Evolutionary conservation across 495 filamentous ascomycete species (phyloP).

Genomic region (Hypoxylon lenormandii): DNA sequence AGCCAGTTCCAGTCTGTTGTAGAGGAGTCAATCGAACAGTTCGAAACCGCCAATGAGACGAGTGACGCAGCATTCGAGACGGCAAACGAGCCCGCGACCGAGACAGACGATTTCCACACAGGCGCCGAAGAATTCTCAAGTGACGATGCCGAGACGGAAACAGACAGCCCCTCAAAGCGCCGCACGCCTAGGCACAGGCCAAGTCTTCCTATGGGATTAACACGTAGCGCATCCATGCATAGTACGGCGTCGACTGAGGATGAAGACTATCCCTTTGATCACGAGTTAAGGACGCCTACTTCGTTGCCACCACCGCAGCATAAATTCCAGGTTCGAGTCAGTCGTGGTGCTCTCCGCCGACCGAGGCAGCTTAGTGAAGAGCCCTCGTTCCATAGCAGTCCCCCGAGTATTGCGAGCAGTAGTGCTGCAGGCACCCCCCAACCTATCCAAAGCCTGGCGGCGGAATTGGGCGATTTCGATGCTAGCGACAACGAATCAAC

Average conservation of each 20-base stretch:
- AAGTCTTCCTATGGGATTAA: constrained; percentile 24
- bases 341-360: constrained; percentile 70
- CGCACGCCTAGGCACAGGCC: constrained; percentile 57
- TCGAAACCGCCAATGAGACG: constrained; percentile 86
- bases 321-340: constrained; percentile 75
- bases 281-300: constrained; percentile 68
- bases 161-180: constrained; percentile 71
- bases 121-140: constrained; percentile 85
- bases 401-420: constrained; percentile 67
- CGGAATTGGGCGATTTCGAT: constrained; percentile 83
- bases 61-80: constrained; percentile 89
- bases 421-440: constrained; percentile 64
- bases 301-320: constrained; percentile 69
- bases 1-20: constrained; percentile 43
- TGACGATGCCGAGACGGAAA: constrained; percentile 83
- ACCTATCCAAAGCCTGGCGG: constrained; percentile 83
- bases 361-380: constrained; percentile 76
- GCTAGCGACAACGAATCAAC: constrained; percentile 72
- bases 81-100: constrained; percentile 82
- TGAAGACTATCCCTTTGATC: constrained; percentile 63
- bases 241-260: constrained; percentile 95
- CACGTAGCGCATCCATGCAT: constrained; percentile 73
- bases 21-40: constrained; percentile 67
- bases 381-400: constrained; percentile 62
- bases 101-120: constrained; percentile 95